Evolutionary conservation across 2,329 filamentous ascomycete species (phyloP).

Genomic region (Alternaria gansuensis): DNA sequence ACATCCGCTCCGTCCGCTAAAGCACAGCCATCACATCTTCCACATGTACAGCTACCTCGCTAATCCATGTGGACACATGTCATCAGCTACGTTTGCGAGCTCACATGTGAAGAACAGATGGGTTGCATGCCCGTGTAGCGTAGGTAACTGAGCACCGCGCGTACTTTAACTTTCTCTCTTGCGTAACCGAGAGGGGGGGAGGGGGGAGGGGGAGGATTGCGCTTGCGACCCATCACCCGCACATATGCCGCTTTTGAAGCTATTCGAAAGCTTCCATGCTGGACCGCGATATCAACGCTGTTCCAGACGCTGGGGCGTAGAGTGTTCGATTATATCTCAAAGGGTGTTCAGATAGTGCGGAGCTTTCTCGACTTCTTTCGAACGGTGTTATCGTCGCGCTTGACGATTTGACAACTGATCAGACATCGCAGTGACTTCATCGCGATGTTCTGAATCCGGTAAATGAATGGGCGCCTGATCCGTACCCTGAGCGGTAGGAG

Average conservation of each 20-base stretch:
- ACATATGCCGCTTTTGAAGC: neutral
- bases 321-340: neutral
- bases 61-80: neutral
- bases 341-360: neutral
- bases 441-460: neutral
- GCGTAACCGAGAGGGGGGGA: neutral
- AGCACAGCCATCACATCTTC: neutral
- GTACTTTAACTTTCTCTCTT: neutral
- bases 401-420: conserved; percentile 1
- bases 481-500: neutral
- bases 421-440: neutral
- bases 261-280: neutral
- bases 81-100: neutral
- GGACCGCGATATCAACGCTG: neutral
- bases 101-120: neutral
- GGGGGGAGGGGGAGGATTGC: neutral
- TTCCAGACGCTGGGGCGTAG: neutral
- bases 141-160: neutral
- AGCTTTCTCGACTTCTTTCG: neutral
- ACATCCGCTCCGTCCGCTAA: neutral
- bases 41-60: neutral
- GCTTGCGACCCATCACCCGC: neutral
- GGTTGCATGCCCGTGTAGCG: neutral
- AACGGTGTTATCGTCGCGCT: neutral
- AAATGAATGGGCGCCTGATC: neutral